Evolutionary conservation across 768 basidiomycete species (phyloP).

Genomic region (Termitomyces bulborhizus): DNA sequence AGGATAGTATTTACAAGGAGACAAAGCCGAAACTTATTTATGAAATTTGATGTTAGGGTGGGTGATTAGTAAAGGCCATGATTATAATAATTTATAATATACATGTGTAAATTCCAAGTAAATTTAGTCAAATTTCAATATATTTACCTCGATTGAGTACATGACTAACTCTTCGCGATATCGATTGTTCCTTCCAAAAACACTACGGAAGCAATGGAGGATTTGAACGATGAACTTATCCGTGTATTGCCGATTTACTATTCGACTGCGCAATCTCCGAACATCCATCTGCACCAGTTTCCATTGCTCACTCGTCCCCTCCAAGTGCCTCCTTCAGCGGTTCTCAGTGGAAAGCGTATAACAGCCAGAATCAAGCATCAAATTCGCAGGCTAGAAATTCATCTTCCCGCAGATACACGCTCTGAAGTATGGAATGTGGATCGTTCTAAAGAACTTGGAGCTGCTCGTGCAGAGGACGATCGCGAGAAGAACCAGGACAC

Average conservation of each 20-base stretch:
- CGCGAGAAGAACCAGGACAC: conserved; percentile 67
- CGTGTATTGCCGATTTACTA: conserved; percentile 67
- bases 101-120: too few relatives aligned
- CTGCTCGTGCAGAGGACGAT: conserved; percentile 67
- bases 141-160: too few relatives aligned
- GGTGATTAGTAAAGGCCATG: too few relatives aligned
- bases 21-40: too few relatives aligned
- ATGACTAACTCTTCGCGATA: too few relatives aligned
- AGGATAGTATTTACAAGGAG: too few relatives aligned
- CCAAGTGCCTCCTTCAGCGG: conserved; percentile 71
- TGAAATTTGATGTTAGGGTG: too few relatives aligned
- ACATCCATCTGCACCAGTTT: conserved; percentile 77
- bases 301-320: conserved; percentile 71
- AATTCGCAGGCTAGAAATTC: conserved; percentile 62
- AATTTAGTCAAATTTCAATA: too few relatives aligned
- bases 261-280: conserved; percentile 53
- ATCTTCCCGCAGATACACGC: conserved; percentile 77
- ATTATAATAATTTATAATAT: too few relatives aligned
- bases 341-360: conserved; percentile 68
- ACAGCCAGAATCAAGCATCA: conserved; percentile 65
- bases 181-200: too few relatives aligned
- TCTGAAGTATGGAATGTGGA: conserved; percentile 79
- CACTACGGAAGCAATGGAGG: conserved; percentile 15
- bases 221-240: conserved; percentile 55
- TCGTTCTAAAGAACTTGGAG: conserved; percentile 58